Conservation (phyloP, 805 yeast genomes). For the Starmerella khaoyaiensis region DNA sequence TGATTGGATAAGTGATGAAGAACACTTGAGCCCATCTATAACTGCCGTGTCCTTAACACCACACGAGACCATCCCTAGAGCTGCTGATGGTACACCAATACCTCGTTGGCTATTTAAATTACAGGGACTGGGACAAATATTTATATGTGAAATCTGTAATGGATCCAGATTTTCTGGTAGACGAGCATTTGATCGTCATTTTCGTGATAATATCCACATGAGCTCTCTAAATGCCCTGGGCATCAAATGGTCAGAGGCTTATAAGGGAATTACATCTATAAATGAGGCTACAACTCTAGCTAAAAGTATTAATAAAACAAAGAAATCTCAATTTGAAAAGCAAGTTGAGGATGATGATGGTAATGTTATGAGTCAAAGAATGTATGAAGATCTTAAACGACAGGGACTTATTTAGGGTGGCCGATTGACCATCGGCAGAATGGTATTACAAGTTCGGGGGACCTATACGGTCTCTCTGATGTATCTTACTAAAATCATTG, state of each 20-base stretch:
- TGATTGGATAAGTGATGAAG: slow-evolving; percentile 20
- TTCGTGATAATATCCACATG: slow-evolving; percentile 49
- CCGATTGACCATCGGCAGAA: no score
- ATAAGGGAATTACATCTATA: slow-evolving; percentile 52
- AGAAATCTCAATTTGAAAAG: slow-evolving; percentile 45
- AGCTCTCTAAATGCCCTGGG: slow-evolving; percentile 70
- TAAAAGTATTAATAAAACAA: slow-evolving; percentile 45
- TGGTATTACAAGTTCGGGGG: no score
- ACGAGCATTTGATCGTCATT: slow-evolving; percentile 58
- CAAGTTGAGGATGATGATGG: slow-evolving; percentile 92
- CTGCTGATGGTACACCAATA: slow-evolving; percentile 81
- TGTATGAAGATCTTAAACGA: slow-evolving; percentile 69
- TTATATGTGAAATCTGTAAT: slow-evolving; percentile 79
- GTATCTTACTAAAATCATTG: no score
- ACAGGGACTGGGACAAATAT: slow-evolving; percentile 66
- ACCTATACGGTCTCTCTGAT: no score
- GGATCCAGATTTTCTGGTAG: slow-evolving; percentile 62
- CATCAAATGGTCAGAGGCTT: slow-evolving; percentile 39
- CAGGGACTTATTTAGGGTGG: slow-evolving; percentile 74
- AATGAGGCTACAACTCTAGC: slow-evolving; percentile 49
- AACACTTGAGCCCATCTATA: slow-evolving; percentile 4
- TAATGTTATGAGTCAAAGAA: slow-evolving; percentile 75
- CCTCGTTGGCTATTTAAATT: slow-evolving; percentile 88
- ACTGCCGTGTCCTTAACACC: slow-evolving; percentile 27
- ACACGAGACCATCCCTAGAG: slow-evolving; percentile 34